A percentile compares a stretch with the other conserved stretches of the same genome.
These are phyloP conservation scores for Pinus albicaulis DNA, from an alignment of 75 land plant species.

Conservation along the genomic window DNA sequence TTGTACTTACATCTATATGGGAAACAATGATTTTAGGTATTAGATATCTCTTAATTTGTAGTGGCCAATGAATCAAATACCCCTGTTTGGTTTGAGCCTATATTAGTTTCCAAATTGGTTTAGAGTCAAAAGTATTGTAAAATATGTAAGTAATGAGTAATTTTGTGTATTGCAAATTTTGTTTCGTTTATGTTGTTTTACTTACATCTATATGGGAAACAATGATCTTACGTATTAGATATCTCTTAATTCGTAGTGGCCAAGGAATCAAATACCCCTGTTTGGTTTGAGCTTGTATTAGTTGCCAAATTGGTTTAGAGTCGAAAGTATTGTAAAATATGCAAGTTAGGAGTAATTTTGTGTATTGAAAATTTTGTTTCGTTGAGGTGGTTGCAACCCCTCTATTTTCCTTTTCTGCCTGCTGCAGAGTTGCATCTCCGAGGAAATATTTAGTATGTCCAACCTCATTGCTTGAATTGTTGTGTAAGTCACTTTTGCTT, in stretches of 20 bases:
- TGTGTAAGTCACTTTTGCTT: slow-evolving; percentile 62
- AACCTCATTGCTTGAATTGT: neutral
- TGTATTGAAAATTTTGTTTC: neutral
- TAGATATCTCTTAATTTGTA: slow-evolving; percentile 35
- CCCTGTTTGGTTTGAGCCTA: slow-evolving; percentile 94
- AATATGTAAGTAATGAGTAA: slow-evolving; percentile 55
- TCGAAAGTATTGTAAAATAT: slow-evolving; percentile 49
- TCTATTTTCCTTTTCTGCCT: neutral
- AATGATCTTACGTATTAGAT: neutral
- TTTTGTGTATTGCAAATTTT: neutral
- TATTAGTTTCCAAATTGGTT: slow-evolving; percentile 76
- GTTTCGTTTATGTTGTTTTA: neutral
- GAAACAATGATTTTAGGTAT: neutral
- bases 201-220: neutral
- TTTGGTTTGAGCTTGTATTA: slow-evolving; percentile 97
- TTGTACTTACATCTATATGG: neutral
- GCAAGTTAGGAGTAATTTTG: slow-evolving; percentile 39
- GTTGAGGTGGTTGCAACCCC: neutral
- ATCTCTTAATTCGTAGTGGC: slow-evolving; percentile 91
- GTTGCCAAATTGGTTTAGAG: slow-evolving; percentile 73
- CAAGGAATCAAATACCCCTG: slow-evolving; percentile 56
- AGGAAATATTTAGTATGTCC: neutral
- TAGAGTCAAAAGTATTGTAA: slow-evolving; percentile 51
- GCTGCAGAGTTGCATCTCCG: neutral
- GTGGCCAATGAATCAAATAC: slow-evolving; percentile 71